phyloP scores from a whole-genome alignment of 768 basidiomycete genomes.

The Butyriboletus loyo region DNA sequence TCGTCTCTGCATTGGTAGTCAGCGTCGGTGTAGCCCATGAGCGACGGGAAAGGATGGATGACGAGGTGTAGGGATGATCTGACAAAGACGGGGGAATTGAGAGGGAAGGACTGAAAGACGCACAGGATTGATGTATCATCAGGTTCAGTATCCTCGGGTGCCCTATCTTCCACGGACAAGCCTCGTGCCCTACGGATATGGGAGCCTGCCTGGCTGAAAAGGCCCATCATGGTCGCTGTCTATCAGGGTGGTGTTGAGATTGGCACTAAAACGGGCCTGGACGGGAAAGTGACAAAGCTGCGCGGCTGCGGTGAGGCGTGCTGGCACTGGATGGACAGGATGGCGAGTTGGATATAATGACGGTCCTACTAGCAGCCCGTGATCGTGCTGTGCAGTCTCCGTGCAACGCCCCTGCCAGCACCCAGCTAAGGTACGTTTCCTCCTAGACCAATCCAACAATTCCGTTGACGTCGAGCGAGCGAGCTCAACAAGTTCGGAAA shows the following conservation, averaged over 20 bases:
- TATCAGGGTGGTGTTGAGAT: not conserved
- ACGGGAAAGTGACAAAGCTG: slow-evolving; percentile 4
- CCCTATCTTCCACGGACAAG: slow-evolving; percentile 60
- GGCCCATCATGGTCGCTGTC: slow-evolving; percentile 63
- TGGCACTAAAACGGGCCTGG: not conserved
- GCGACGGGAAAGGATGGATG: not conserved
- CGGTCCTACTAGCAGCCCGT: not conserved
- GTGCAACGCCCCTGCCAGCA: not conserved
- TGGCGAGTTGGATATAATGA: not conserved
- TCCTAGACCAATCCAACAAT: not conserved
- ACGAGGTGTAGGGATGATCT: slow-evolving; percentile 4
- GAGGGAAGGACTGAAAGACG: slow-evolving; percentile 36
- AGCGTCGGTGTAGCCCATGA: slow-evolving; percentile 33
- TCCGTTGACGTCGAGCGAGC: not conserved
- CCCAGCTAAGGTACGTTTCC: not conserved
- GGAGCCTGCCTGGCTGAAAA: slow-evolving; percentile 68
- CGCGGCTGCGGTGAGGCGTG: slow-evolving; percentile 26
- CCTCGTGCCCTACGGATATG: slow-evolving; percentile 69
- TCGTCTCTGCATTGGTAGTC: slow-evolving; percentile 67
- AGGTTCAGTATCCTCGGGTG: slow-evolving; percentile 79
- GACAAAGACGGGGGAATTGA: slow-evolving; percentile 30
- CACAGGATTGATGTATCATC: slow-evolving; percentile 90
- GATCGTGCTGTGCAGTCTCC: slow-evolving; percentile 10
- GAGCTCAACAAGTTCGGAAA: not conserved
- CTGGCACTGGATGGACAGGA: not conserved